Evolutionary conservation across 768 basidiomycete genomes (phyloP).

Genomic region (Boletus edulis): DNA sequence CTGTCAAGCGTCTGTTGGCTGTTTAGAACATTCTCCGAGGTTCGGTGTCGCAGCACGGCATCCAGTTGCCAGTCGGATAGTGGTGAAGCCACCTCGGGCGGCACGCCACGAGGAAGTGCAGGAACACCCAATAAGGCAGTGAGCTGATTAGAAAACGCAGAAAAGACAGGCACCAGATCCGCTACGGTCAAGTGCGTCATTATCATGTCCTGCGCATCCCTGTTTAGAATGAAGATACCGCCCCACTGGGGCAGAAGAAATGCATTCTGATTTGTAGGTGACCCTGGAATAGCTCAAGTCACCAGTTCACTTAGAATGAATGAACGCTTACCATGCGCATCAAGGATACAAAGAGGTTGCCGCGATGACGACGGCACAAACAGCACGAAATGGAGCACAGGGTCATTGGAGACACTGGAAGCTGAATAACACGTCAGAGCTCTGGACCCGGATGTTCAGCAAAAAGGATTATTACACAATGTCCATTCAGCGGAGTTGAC

Average conservation of each 20-base stretch:
- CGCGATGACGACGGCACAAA: conserved; percentile 77
- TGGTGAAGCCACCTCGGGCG: conserved; percentile 20
- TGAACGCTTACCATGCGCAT: conserved; percentile 43
- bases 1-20: conserved; percentile 76
- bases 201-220: conserved; percentile 29
- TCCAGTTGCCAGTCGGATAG: conserved; percentile 81
- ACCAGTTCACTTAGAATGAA: conserved; percentile 3
- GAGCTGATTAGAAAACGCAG: conserved; percentile 69
- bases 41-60: conserved; percentile 66
- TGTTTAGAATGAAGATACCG: conserved; percentile 78
- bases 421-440: conserved; percentile 45
- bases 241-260: conserved; percentile 97
- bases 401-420: conserved; percentile 89
- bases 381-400: conserved; percentile 88
- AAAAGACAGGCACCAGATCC: conserved; percentile 53
- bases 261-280: conserved; percentile 49
- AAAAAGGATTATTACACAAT: conserved; percentile 54
- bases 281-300: conserved; percentile 37
- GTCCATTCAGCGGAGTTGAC: conserved; percentile 97
- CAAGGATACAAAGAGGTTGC: conserved; percentile 67
- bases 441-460: not conserved
- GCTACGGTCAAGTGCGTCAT: conserved; percentile 32
- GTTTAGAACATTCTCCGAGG: conserved; percentile 63
- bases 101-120: conserved; percentile 48
- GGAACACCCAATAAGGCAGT: conserved; percentile 81